Percentiles rank a stretch among this genome's conserved stretches.
Evolutionary conservation across 2,329 filamentous ascomycete genomes (phyloP).

Genomic region (Fusarium camptoceras): DNA sequence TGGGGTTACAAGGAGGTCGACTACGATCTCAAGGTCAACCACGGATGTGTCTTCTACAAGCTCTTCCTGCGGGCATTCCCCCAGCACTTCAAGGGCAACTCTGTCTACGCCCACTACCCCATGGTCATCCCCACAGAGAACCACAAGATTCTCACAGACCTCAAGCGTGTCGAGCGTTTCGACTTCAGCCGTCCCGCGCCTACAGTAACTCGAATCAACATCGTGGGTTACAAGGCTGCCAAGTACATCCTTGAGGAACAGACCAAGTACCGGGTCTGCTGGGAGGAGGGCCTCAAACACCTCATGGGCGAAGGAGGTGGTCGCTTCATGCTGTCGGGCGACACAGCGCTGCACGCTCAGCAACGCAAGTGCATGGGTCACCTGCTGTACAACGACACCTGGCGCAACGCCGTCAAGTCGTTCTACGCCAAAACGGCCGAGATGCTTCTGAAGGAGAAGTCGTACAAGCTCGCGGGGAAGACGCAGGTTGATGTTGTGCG

Average conservation of each 20-base stretch:
- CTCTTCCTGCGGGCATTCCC: constrained; percentile 84
- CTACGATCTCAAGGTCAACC: constrained; percentile 78
- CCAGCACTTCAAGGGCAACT: constrained; percentile 80
- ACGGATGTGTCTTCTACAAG: constrained; percentile 89
- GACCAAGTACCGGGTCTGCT: constrained; percentile 72
- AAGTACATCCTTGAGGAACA: constrained; percentile 71
- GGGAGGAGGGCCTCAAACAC: constrained; percentile 71
- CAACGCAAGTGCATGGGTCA: constrained; percentile 67
- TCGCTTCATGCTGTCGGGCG: constrained; percentile 68
- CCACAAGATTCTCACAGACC: constrained; percentile 73
- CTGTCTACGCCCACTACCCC: constrained; percentile 85
- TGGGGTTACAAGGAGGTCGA: constrained; percentile 84
- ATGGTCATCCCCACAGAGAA: constrained; percentile 78
- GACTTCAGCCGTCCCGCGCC: constrained; percentile 72
- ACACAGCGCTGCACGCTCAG: constrained; percentile 59
- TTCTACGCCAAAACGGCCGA: constrained; percentile 75
- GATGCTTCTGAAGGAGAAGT: constrained; percentile 72
- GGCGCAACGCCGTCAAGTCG: constrained; percentile 70
- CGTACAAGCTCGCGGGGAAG: constrained; percentile 65
- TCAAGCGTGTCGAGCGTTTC: constrained; percentile 76
- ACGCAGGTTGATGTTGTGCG: constrained; percentile 78
- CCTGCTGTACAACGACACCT: constrained; percentile 71
- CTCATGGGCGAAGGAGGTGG: constrained; percentile 68
- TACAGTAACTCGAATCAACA: constrained; percentile 63
- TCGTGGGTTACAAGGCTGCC: constrained; percentile 71